Evolutionary conservation across 2,329 filamentous ascomycete species (phyloP).

Genomic region (Pestalotiopsis sp.): DNA sequence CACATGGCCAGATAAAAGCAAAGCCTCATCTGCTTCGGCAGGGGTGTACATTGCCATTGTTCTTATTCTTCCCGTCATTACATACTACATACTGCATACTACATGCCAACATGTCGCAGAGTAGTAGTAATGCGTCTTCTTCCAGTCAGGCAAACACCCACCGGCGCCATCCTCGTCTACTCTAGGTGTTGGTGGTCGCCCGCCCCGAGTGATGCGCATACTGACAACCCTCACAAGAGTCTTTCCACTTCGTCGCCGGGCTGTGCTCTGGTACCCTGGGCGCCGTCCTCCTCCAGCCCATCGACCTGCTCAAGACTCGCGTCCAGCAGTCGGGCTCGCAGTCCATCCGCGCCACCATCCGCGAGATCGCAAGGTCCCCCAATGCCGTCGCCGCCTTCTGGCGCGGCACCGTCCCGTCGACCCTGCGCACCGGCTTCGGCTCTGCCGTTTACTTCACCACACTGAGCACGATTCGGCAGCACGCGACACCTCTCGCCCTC

Average conservation of each 20-base stretch:
- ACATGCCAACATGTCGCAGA: slow-evolving; percentile 16
- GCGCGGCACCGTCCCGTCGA: slow-evolving; percentile 90
- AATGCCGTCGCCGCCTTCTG: slow-evolving; percentile 73
- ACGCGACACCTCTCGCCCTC: slow-evolving; percentile 49
- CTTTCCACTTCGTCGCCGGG: slow-evolving; percentile 87
- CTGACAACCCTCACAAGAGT: slow-evolving; percentile 39
- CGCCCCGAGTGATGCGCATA: background rate
- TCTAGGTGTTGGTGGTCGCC: too few species aligned
- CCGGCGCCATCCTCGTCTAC: background rate
- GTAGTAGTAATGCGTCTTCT: slow-evolving; percentile 15
- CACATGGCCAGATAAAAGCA: slow-evolving; percentile 8
- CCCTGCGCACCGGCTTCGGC: slow-evolving; percentile 90
- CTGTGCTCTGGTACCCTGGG: slow-evolving; percentile 85
- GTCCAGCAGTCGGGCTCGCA: slow-evolving; percentile 83
- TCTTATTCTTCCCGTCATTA: background rate
- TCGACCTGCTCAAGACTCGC: slow-evolving; percentile 94
- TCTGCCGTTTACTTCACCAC: slow-evolving; percentile 93
- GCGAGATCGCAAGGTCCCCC: slow-evolving; percentile 69
- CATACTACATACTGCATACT: background rate
- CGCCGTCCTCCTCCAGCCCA: slow-evolving; percentile 88
- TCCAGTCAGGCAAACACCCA: slow-evolving; percentile 15
- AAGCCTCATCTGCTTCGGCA: slow-evolving; percentile 15
- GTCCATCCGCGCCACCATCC: slow-evolving; percentile 70
- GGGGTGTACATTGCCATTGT: background rate
- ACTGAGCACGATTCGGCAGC: slow-evolving; percentile 81